phyloP scores from a whole-genome alignment of 208 protist species.

The Angomonas ambiguus region DNA sequence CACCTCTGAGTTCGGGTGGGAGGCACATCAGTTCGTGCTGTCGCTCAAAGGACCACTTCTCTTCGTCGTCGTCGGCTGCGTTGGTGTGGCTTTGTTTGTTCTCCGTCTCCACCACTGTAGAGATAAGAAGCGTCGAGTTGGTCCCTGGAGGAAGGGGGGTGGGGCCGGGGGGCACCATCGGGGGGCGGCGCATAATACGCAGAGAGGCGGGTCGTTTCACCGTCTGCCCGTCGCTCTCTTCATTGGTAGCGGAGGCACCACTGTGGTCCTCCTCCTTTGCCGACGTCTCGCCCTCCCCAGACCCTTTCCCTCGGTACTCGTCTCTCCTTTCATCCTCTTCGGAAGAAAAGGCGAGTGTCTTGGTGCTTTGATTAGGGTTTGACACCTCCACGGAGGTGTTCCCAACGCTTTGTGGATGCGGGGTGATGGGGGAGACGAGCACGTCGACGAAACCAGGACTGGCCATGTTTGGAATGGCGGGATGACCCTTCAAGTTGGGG shows the following conservation, averaged over 20 bases:
- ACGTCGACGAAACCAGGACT: slow-evolving; percentile 5
- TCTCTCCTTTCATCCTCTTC: slow-evolving; percentile 6
- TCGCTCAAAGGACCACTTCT: slow-evolving; percentile 20
- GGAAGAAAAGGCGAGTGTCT: background rate
- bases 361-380: background rate
- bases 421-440: slow-evolving; percentile 10
- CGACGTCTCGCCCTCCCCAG: background rate
- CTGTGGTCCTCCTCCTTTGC: background rate
- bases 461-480: background rate
- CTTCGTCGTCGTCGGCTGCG: background rate
- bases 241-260: background rate
- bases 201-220: background rate
- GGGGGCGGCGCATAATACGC: slow-evolving; percentile 11
- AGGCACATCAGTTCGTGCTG: slow-evolving; percentile 29
- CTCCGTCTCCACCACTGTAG: background rate
- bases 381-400: background rate
- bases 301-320: background rate
- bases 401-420: background rate
- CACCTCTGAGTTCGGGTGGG: slow-evolving; percentile 24
- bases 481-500: background rate
- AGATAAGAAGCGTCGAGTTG: slow-evolving; percentile 3
- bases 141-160: slow-evolving; percentile 1
- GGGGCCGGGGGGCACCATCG: slow-evolving; percentile 10
- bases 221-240: background rate
- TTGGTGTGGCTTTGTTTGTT: background rate